Evolutionary conservation across 768 basidiomycete genomes (phyloP), one percentile per base, ranked within the genome.

Genomic region (Tricholoma saponaceum): DNA sequence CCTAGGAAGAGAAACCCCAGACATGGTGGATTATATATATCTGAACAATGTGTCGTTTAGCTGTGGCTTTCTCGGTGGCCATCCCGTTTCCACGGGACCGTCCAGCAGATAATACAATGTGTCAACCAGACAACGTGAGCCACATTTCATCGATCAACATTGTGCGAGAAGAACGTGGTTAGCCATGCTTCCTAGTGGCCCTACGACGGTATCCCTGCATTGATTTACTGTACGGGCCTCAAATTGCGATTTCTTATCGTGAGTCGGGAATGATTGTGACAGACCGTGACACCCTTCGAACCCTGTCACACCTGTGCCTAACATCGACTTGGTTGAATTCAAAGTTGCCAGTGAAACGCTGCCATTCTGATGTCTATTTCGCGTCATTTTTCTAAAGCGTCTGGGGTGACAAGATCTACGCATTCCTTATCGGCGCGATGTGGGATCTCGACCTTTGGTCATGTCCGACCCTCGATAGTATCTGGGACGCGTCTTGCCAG

Each of bases 401-500:
- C 44, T 46, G 23, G 4, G 22, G 44, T 14, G 23, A 23, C 20
- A 5, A n/a, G 47, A 28, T 16, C 26, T 3, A 9, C 26, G 2
- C 25, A 23, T 28, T 22, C 41, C 20, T 5, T 13, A 26, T 26
- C 25, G 8, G 26, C 7, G 16, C 26, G 20, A 22, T 23, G 46
- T 28, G 22, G 43, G 10, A 22, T 44, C 2, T 3, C n/a, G 2
- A 25, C 44, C 9, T 22, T 6, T 46, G 22, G 44, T 10, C 23
- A 46, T 25, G 13, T 25, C 2, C 44, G 22, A 23, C 14, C 12
- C n/a, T 8, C 47, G 47, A 7, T 20, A 20, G 39, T 33, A 30
- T 26, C 10, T 41, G 33, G 35, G 35, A 61, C 61, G 43, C 61
- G 62, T 57, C 62, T 56, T 55, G 55, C 20, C n/a, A 67, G 60